Conservation (phyloP, 768 basidiomycete genomes). For the Lactarius akahatsu region DNA sequence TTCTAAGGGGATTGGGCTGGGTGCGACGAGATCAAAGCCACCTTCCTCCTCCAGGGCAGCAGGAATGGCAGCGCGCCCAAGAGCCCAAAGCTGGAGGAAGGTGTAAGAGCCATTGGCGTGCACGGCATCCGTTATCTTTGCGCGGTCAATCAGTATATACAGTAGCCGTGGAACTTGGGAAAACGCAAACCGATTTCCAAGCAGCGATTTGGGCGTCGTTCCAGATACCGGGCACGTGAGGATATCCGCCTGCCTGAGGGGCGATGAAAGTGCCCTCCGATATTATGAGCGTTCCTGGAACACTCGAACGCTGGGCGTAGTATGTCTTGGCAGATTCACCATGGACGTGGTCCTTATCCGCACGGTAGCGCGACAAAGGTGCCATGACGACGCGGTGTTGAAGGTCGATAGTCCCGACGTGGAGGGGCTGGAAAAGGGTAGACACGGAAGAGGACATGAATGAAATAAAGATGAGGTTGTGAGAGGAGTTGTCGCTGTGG, state of each 20-base stretch:
- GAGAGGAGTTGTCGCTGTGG: not conserved
- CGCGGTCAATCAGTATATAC: not conserved
- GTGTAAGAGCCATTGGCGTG: constrained; percentile 55
- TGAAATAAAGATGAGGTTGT: not conserved
- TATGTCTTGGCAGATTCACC: constrained; percentile 42
- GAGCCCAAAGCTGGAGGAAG: constrained; percentile 57
- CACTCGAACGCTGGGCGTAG: constrained; percentile 48
- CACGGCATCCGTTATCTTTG: constrained; percentile 54
- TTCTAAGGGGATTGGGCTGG: constrained; percentile 39
- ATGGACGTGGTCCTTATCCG: constrained; percentile 40
- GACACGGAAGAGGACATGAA: constrained; percentile 8
- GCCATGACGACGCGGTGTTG: constrained; percentile 54
- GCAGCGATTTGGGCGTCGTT: constrained; percentile 53
- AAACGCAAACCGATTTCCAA: constrained; percentile 51
- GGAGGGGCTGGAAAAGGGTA: constrained; percentile 47
- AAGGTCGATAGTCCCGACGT: constrained; percentile 43
- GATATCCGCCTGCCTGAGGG: constrained; percentile 47
- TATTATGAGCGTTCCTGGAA: constrained; percentile 54
- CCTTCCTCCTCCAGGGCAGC: constrained; percentile 40
- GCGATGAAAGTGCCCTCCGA: constrained; percentile 58
- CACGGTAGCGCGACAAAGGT: constrained; percentile 50
- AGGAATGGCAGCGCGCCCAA: constrained; percentile 45
- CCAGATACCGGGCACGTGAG: constrained; percentile 62
- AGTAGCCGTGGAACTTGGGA: not conserved
- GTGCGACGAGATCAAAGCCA: constrained; percentile 27